Evolutionary conservation across 2,329 filamentous ascomycete species (phyloP).

Genomic region (Sporothrix luriei): DNA sequence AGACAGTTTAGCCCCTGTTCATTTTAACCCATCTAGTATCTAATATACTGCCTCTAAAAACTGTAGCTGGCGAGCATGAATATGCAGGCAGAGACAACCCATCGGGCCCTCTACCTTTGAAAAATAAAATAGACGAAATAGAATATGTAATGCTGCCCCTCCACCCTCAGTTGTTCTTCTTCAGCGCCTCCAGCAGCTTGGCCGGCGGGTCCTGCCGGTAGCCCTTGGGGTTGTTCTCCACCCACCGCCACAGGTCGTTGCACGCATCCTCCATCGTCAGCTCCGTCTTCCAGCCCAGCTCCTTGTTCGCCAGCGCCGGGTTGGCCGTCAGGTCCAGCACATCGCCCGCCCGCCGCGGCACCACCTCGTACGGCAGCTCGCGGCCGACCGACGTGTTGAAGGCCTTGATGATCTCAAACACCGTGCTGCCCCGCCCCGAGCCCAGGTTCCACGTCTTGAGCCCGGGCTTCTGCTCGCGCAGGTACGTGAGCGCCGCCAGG

Average conservation of each 20-base stretch:
- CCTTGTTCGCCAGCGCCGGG: slow-evolving; percentile 79
- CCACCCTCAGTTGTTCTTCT: slow-evolving; percentile 36
- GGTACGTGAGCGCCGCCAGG: slow-evolving; percentile 85
- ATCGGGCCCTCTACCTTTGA: not conserved
- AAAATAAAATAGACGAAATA: not conserved
- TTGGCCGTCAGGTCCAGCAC: slow-evolving; percentile 95
- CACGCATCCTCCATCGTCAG: slow-evolving; percentile 90
- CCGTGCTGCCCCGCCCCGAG: slow-evolving; percentile 90
- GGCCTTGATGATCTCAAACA: slow-evolving; percentile 95
- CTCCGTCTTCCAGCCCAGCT: slow-evolving; percentile 91
- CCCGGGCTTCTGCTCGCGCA: slow-evolving; percentile 80
- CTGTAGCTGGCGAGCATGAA: not conserved
- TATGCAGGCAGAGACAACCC: too few relatives aligned
- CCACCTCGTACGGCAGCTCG: slow-evolving; percentile 84
- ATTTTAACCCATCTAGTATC: not conserved
- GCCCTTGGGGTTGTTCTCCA: slow-evolving; percentile 92
- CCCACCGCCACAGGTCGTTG: slow-evolving; percentile 94
- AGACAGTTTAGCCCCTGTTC: not conserved
- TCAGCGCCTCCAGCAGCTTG: slow-evolving; percentile 68
- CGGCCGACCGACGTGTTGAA: slow-evolving; percentile 86
- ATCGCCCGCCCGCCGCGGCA: slow-evolving; percentile 79
- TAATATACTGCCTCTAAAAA: not conserved
- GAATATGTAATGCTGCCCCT: not conserved
- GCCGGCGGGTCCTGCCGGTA: slow-evolving; percentile 90
- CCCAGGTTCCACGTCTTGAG: slow-evolving; percentile 97